phyloP scores from a whole-genome alignment of 2,329 filamentous ascomycete species.

The Endoconidiophora polonica region DNA sequence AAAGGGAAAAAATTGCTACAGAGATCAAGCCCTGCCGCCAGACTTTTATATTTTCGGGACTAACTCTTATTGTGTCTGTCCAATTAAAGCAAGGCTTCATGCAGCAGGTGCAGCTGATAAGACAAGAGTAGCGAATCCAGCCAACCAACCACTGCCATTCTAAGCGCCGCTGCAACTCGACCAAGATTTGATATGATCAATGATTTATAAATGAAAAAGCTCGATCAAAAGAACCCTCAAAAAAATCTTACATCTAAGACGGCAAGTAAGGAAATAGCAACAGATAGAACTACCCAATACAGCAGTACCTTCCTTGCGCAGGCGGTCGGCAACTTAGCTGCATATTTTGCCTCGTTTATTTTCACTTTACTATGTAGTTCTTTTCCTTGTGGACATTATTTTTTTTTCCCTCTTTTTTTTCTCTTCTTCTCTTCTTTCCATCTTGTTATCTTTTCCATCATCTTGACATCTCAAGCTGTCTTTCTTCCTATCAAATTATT shows the following conservation, averaged over 20 bases:
- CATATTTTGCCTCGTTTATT: not conserved
- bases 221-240: too few relatives aligned
- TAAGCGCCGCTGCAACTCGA: not conserved
- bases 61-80: too few relatives aligned
- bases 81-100: too few relatives aligned
- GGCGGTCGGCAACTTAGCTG: not conserved
- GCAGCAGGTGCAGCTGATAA: not conserved
- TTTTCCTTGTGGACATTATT: not conserved
- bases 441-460: slow-evolving; percentile 9
- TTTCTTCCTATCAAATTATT: slow-evolving; percentile 13
- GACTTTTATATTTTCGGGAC: too few relatives aligned
- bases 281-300: too few relatives aligned
- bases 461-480: slow-evolving; percentile 10
- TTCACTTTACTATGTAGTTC: not conserved
- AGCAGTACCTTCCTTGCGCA: not conserved
- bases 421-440: slow-evolving; percentile 3
- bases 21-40: too few relatives aligned
- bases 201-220: too few relatives aligned
- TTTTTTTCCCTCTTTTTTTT: slow-evolving; percentile 2
- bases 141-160: not conserved
- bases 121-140: not conserved
- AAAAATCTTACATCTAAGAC: too few relatives aligned
- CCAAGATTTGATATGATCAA: not conserved
- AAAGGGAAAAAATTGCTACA: too few relatives aligned
- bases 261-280: too few relatives aligned